These are phyloP conservation scores for Prunella vulgaris DNA, from an alignment of 257 asterid genomes.

Conservation along the genomic window DNA sequence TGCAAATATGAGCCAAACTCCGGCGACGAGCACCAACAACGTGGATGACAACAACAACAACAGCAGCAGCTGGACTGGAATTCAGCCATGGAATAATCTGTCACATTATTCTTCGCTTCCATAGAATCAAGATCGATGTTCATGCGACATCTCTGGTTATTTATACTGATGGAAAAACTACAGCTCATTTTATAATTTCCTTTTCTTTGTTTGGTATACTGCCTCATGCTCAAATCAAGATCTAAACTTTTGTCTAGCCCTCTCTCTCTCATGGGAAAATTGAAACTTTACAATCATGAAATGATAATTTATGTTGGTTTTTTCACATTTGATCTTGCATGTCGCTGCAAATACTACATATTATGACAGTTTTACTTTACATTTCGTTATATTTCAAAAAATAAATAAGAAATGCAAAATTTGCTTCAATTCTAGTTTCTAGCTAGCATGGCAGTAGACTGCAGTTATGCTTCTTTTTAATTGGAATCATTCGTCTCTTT, in stretches of 20 bases:
- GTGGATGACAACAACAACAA: conserved; percentile 30
- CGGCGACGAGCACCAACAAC: conserved; percentile 30
- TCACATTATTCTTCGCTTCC: conserved; percentile 54
- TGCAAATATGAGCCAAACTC: conserved; percentile 33
- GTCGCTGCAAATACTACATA: no score
- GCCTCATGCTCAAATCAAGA: no score
- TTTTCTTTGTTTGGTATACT: background rate
- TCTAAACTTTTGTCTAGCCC: background rate
- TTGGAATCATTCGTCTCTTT: background rate
- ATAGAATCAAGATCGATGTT: background rate
- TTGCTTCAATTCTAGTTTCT: no score
- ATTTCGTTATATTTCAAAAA: no score
- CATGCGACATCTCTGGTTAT: background rate
- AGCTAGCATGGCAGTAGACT: background rate
- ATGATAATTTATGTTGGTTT: background rate
- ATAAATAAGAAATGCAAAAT: no score
- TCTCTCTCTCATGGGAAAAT: background rate
- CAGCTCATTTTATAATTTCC: background rate
- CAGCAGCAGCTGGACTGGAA: conserved; percentile 50
- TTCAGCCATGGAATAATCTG: conserved; percentile 58
- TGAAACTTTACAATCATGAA: conserved; percentile 5
- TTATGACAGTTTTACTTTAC: background rate
- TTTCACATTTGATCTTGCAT: background rate
- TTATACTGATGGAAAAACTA: background rate
- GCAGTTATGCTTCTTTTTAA: background rate